Evolutionary conservation across 2,329 filamentous ascomycete genomes (phyloP), one percentile per base, ranked within the genome.

Genomic region (Cladophialophora carrionii): DNA sequence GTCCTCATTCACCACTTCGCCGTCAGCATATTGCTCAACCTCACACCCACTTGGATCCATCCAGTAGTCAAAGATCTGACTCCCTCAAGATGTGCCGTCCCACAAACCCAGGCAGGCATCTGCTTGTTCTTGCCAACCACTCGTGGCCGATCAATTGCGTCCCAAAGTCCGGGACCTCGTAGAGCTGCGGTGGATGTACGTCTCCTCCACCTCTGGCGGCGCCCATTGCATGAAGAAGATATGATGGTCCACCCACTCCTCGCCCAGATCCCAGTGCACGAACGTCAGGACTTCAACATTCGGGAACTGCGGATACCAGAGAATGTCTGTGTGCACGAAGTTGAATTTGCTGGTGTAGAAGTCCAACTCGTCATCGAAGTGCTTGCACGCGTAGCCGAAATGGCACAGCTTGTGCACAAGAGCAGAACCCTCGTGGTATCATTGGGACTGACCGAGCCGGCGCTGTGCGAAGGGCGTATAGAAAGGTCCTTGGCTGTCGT

Each of bases 31-130:
- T 74, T 89, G 87, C 76, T 89, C 87, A 72, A 89, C 77, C 76
- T 89, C 88, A 72, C 88, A 87, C 0, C 80, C 79, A 2, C 79
- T 81, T 0, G 84, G 83, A 75, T 89, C 87, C 72, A 48, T 87
- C 87, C 87, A 90, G 74, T 90, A 90, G 72, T 90, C 88, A 70
- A 91, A 91, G 58, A 91, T 85, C 76, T 90, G 88, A 68, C 83
- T 86, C 3, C 88, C 88, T 6, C 71, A 90, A 80, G 24, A 90
- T 83, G 77, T 91, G 88, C 55, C 89, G 77, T 0, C 89, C 89
- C 0, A 91, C 84, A 1, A 88, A 29, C 88, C 89, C 88, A 91
- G 67, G 87, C 87, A 71, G 81, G 84, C 72, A 81, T 82, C 73
- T 89, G 88, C 1, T 84, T 84, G 73, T 86, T 84, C 69, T 85